Evolutionary conservation across 192 early-diverging fungal genomes (phyloP).

Genomic region (Coemansia sp.): DNA sequence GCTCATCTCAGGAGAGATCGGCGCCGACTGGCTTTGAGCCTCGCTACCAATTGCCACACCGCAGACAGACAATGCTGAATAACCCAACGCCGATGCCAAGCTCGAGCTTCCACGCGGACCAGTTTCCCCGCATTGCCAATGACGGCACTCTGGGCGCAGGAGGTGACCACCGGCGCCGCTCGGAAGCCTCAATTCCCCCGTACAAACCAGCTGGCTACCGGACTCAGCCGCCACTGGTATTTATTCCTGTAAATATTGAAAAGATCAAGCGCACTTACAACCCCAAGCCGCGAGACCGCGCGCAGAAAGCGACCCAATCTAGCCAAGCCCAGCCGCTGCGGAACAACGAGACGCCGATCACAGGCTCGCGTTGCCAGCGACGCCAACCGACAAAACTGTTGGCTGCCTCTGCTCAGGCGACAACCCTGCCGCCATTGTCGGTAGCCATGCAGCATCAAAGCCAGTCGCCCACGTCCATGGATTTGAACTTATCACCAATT

Average conservation of each 20-base stretch:
- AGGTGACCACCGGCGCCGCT: background rate
- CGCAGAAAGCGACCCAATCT: background rate
- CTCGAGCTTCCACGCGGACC: background rate
- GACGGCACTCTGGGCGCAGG: background rate
- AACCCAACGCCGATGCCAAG: background rate
- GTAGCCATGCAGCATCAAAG: background rate
- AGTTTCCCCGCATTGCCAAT: background rate
- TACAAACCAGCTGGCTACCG: background rate
- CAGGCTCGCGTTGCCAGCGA: background rate
- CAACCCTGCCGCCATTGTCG: background rate
- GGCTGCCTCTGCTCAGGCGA: background rate
- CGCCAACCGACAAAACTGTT: background rate
- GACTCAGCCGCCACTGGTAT: constrained; percentile 3
- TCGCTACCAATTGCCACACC: background rate
- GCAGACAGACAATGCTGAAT: background rate
- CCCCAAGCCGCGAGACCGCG: constrained; percentile 8
- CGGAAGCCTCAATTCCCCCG: background rate
- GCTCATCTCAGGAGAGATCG: background rate
- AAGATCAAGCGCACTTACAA: constrained; percentile 10
- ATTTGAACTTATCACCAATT: background rate
- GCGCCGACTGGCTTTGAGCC: background rate
- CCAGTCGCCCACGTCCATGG: background rate
- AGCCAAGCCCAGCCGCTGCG: background rate
- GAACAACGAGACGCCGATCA: background rate
- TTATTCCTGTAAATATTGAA: constrained; percentile 20